Evolutionary conservation across 1,284 basidiomycete genomes (phyloP), one percentile per base, ranked within the genome.

Genomic region (Inonotus obliquus): DNA sequence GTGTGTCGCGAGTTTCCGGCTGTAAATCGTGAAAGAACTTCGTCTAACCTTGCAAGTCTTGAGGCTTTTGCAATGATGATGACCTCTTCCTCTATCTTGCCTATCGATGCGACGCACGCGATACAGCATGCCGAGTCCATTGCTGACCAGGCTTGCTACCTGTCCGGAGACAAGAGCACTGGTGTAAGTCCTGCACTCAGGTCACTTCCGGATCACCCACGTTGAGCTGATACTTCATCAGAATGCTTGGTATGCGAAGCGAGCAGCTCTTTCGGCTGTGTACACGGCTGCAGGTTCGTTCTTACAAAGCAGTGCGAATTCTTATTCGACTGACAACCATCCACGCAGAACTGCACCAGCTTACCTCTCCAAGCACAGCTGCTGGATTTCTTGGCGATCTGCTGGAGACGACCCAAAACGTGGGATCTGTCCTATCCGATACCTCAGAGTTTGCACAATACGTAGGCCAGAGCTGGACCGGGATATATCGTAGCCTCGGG

Each of bases 61-160:
- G 58, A 89, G 86, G 87, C 86, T 2, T 86, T 87, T 63, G 85
- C 86, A 0, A 75, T 90, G 21, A 77, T 80, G 6, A 78, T 83
- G 11, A 81, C 85, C 9, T 66, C 71, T 4, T 76, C 74, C 1
- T 74, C 75, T 0, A 53, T 82, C 10, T 77, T 81, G 4, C 79
- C 79, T 1, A 61, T 89, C n/a, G 85, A 90, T 67, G 80, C 81
- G 1, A 63, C 75, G 4, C 83, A 87, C 4, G 83, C 79, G 0
- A 55, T 91, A 13, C 78, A 75, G 59, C 89, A 92, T 66, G 80
- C 81, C 1, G 74, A 76, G 10, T 71, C 69, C 19, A 75, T 92
- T 54, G 88, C 89, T n/a, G 80, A 90, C 65, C 80, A 85, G 66
- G 87, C 86, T 17, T 90, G 87, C 69, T 74, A 78, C 69, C 68